A percentile compares a stretch with the other conserved stretches of the same genome.
phyloP scores from a whole-genome alignment of 2,329 filamentous ascomycete genomes.

The Hypoxylon rubiginosum region DNA sequence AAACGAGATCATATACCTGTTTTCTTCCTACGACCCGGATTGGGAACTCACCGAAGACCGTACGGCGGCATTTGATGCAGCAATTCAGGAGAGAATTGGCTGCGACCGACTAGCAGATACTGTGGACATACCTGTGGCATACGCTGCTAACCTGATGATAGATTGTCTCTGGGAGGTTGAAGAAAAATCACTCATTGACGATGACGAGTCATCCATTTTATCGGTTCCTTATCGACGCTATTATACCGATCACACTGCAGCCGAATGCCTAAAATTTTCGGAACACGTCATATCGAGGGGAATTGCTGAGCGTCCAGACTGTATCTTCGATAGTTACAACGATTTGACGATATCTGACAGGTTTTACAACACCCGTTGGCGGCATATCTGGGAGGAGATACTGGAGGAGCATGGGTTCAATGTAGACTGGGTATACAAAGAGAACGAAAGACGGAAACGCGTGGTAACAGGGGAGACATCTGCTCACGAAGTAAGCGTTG shows the following conservation, averaged over 20 bases:
- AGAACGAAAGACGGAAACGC: conserved; percentile 31
- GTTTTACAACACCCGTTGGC: neutral
- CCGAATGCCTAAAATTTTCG: neutral
- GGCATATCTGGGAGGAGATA: conserved; percentile 34
- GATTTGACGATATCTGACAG: neutral
- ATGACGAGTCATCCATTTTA: neutral
- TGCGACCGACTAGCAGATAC: neutral
- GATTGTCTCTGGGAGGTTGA: neutral
- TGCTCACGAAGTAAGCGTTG: conserved; percentile 36
- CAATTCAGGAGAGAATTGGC: conserved; percentile 6
- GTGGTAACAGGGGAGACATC: conserved; percentile 34
- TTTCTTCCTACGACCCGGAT: neutral
- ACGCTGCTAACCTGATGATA: neutral
- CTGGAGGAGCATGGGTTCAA: conserved; percentile 37
- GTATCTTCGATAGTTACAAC: conserved; percentile 24
- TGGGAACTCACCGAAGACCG: neutral
- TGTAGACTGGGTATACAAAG: conserved; percentile 33
- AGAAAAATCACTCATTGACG: neutral
- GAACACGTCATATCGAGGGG: conserved; percentile 30
- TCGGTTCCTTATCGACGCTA: conserved; percentile 12
- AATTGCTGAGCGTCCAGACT: conserved; percentile 26
- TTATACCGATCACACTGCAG: neutral
- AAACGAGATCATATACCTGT: neutral
- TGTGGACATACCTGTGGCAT: conserved; percentile 6
- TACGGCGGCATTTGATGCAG: neutral